Evolutionary conservation across 139 green algal genomes (phyloP).

Genomic region (Micractinium conductrix): DNA sequence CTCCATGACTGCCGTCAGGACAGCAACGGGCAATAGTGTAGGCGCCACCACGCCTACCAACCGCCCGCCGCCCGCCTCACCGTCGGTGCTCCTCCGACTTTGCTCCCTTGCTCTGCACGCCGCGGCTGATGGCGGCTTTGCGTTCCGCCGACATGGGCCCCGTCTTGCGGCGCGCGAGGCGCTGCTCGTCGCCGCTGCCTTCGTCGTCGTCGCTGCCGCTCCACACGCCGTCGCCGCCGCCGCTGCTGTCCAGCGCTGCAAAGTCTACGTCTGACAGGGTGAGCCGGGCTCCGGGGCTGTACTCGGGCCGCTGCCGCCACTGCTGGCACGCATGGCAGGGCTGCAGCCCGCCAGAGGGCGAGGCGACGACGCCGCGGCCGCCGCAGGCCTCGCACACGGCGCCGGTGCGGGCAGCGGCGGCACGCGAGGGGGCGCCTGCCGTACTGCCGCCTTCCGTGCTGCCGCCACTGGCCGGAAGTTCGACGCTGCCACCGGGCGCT

Average conservation of each 20-base stretch:
- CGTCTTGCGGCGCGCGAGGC: constrained; percentile 2
- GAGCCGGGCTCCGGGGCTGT: constrained; percentile 15
- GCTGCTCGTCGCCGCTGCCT: neutral
- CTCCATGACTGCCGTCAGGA: too few relatives aligned
- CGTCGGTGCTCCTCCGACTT: constrained; percentile 38
- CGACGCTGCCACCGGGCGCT: neutral
- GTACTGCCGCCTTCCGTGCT: neutral
- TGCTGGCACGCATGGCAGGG: constrained; percentile 30
- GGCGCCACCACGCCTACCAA: neutral
- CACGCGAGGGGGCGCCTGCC: neutral
- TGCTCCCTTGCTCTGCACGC: constrained; percentile 21
- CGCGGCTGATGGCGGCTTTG: constrained; percentile 35
- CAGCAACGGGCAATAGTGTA: too few relatives aligned
- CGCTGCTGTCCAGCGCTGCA: constrained; percentile 6
- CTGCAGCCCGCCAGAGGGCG: neutral
- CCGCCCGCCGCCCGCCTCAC: neutral
- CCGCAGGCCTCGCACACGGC: neutral
- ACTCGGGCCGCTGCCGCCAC: constrained; percentile 37
- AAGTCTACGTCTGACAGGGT: constrained; percentile 24
- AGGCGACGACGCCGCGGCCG: neutral
- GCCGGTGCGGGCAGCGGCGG: neutral
- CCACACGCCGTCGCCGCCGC: neutral
- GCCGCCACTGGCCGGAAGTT: neutral
- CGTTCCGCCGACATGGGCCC: constrained; percentile 35
- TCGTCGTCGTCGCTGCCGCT: neutral